Evolutionary conservation across 768 basidiomycete species (phyloP), one percentile per base, ranked within the genome.

Genomic region (Dictyophora rubrovolvata): DNA sequence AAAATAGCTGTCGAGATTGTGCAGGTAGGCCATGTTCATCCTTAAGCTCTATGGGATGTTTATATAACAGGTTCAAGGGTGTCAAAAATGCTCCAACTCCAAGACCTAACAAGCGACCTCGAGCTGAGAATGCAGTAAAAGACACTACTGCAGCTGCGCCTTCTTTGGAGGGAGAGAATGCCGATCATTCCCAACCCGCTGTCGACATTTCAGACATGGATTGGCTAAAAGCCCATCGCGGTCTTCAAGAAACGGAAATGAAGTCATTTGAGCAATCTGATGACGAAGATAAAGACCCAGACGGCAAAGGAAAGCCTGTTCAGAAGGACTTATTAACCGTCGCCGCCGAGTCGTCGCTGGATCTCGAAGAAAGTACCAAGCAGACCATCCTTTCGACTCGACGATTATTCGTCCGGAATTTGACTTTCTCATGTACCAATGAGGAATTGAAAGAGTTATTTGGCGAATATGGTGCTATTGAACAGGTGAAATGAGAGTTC

Each of bases 381-480:
- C 64, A 69, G 23, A 81, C 84, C 1, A 86, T 95, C 55, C 72
- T 86, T 5, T 77, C 79, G 59, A 94, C 93, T 0, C 79, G 82
- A 0, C 82, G 94, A 4, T 74, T 98, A 1, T 98, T 98, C 67
- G 73, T 99, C 5, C 90, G 96, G n/a, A 99, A 98, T 67, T 71
- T 99, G n/a, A 78, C 93, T 0, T 98, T 93, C 66, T 81, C 85
- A 0, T 90, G 88, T 59, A 85, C 86, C 7, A 80, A 87, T 17
- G 70, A 75, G 1, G 93, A 96, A 53, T 71, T 98, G 0, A 66
- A 69, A 1, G 75, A 78, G 12, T 75, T 85, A 1, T 93, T 93
- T 69, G 68, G 70, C 2, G 74, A 79, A 0, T 90, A 81, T 67
- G 94, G 94, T 9, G 75, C 81, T 49, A 68, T 96, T 35, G 77